Evolutionary conservation across 2,329 filamentous ascomycete species (phyloP), one percentile per base, ranked within the genome.

Genomic region (Calonectria henricotiae): DNA sequence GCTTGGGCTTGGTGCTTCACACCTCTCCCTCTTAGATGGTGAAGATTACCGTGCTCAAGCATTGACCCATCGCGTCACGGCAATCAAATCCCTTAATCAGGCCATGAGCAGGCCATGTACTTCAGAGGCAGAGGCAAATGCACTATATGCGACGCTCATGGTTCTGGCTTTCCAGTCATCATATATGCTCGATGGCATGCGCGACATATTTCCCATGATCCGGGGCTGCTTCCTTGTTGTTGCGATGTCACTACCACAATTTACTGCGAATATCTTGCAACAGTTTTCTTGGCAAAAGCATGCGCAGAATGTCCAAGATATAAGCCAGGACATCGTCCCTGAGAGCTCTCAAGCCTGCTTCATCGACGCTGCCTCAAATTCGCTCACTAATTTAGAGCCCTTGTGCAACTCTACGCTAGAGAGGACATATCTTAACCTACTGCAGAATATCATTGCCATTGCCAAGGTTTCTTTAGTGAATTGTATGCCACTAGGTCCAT

Each of bases 171-270:
- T 80, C 44, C 81, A 83, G 55, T 76, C 81, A 0, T 76, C 77
- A 1, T 82, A 80, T 60, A 80, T 83, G 80, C 64, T 76, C 2
- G 80, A 82, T 17, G 80, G 79, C 43, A 80, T 83, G 80, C 66
- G 68, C 15, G 81, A 83, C 41, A 83, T 82, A 39, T 43, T 83
- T 8, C 54, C 75, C 1, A 70, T 74, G 67, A 72, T 80, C 6
- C 73, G 81, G 20, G 81, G 81, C 1, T 82, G 81, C 35, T 71
- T 69, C 17, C 51, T 74, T 3, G 58, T 75, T 43, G 61, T 63
- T 6, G 12, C 23, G 13, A 32, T 44, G 5, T 30, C 62, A 15
- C 61, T 66, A 8, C 43, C 63, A 5, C 25, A 35, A 4, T 41
- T 62, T 32, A 51, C 32, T 7, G 62, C 66, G 25, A 66, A 67